These are phyloP conservation scores for Termitomyces sp. DNA, from an alignment of 768 basidiomycete species.

Conservation along the genomic window DNA sequence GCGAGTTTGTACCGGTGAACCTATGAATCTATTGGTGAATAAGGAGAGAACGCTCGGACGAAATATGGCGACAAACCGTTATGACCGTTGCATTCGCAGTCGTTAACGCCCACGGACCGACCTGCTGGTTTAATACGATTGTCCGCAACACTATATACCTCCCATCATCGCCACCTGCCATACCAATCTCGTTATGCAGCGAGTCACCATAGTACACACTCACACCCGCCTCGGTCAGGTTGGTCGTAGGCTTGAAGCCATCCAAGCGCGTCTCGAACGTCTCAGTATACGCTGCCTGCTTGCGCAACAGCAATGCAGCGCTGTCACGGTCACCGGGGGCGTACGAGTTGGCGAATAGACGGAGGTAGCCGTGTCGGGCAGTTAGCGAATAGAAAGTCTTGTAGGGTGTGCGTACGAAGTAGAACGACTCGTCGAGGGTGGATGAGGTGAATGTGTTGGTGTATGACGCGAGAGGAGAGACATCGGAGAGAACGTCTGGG, in stretches of 20 bases:
- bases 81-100: conserved; percentile 25
- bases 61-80: conserved; percentile 17
- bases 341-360: conserved; percentile 30
- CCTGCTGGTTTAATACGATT: conserved; percentile 26
- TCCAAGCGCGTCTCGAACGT: conserved; percentile 31
- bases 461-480: conserved; percentile 20
- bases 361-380: conserved; percentile 24
- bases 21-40: neutral
- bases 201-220: conserved; percentile 32
- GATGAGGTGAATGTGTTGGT: conserved; percentile 24
- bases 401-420: conserved; percentile 36
- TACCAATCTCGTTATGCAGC: conserved; percentile 34
- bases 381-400: conserved; percentile 31
- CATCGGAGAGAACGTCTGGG: conserved; percentile 24
- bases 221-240: conserved; percentile 33
- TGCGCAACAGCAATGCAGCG: conserved; percentile 31
- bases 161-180: conserved; percentile 20
- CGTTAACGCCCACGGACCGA: conserved; percentile 31
- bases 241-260: conserved; percentile 23
- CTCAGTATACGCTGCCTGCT: conserved; percentile 34
- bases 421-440: conserved; percentile 28
- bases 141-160: conserved; percentile 26
- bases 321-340: conserved; percentile 35
- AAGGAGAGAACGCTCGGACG: too few species aligned
- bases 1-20: conserved; percentile 18